Evolutionary conservation across 371 early-diverging fungal species (phyloP), one percentile per base, ranked within the genome.

Genomic region (Scutellospora calospora): DNA sequence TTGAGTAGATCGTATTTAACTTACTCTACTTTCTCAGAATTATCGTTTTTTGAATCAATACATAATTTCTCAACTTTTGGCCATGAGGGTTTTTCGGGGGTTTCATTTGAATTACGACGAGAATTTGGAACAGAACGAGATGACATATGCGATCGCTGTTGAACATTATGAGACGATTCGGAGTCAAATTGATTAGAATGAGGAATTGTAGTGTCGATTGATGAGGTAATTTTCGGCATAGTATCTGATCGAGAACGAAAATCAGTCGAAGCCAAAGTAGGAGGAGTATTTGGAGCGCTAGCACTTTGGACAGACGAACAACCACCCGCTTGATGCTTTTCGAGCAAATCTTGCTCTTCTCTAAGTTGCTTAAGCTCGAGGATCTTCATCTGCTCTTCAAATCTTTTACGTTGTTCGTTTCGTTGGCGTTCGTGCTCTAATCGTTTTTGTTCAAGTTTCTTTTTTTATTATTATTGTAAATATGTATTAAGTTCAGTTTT

Each of bases 341-440:
- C 55, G 16, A 86, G 78, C 80, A 87, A 83, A 16, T 83, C 87
- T 71, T 83, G 82, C 33, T 87, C 86, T 66, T 86, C 87, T 78
- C 81, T 80, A 55, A 84, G 31, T 62, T 87, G 87, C 71, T 85
- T 83, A 71, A 85, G 81, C 49, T 87, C 84, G 55, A 87, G 79
- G 45, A 84, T 84, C 63, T 86, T 86, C 86, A 87, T 87, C 22
- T 85, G 86, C 65, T 84, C 79, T 74, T 87, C 87, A 82, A 86
- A 87, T 52, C 83, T 81, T 65, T 85, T 80, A 35, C 85, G 85
- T 80, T 86, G 85, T 76, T 81, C 59, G 29, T 59, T 79, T 25
- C 86, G 86, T 75, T 86, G 84, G 29, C 84, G 83, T 54, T 87
- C 87, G 60, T 86, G 83, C 55, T 87, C 87, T 66, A 83, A 68